A percentile compares a stretch with the other conserved stretches of the same genome.
phyloP scores from a whole-genome alignment of 208 protist species.

The Crithidia expoeki region DNA sequence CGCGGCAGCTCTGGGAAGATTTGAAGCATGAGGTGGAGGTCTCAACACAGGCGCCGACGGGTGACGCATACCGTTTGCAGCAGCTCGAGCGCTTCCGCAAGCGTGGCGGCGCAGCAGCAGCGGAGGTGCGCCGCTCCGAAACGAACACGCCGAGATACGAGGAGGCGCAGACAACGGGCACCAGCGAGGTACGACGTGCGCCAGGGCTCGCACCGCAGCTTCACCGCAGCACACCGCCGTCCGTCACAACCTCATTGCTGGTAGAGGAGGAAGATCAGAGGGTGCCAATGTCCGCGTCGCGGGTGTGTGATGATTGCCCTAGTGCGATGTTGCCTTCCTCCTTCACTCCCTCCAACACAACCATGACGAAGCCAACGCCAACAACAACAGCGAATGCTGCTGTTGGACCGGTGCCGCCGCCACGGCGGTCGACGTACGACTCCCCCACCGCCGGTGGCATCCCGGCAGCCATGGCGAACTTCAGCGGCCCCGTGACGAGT shows the following conservation, averaged over 20 bases:
- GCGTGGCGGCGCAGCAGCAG: conserved; percentile 13
- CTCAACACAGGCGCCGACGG: conserved; percentile 55
- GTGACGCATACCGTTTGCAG: conserved; percentile 73
- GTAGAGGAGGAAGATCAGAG: neutral
- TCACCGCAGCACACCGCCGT: neutral
- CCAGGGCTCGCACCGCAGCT: too few relatives aligned
- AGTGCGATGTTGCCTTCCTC: neutral
- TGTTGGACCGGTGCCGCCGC: conserved; percentile 2
- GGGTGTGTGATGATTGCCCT: neutral
- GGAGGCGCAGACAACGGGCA: too few relatives aligned
- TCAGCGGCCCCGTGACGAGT: conserved; percentile 29
- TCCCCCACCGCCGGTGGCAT: conserved; percentile 21
- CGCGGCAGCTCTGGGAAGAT: conserved; percentile 54
- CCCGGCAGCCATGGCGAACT: conserved; percentile 17
- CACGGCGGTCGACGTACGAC: conserved; percentile 6
- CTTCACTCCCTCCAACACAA: neutral
- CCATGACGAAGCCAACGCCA: neutral
- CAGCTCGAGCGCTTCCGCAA: conserved; percentile 68
- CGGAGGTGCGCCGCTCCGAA: conserved; percentile 10
- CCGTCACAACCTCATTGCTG: neutral
- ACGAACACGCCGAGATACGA: too few relatives aligned
- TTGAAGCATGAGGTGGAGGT: conserved; percentile 72
- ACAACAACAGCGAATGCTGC: neutral
- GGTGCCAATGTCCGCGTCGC: neutral
- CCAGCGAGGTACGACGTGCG: too few relatives aligned